Conservation (phyloP, 2,329 filamentous ascomycete genomes). For the Paecilomyces niveus region DNA sequence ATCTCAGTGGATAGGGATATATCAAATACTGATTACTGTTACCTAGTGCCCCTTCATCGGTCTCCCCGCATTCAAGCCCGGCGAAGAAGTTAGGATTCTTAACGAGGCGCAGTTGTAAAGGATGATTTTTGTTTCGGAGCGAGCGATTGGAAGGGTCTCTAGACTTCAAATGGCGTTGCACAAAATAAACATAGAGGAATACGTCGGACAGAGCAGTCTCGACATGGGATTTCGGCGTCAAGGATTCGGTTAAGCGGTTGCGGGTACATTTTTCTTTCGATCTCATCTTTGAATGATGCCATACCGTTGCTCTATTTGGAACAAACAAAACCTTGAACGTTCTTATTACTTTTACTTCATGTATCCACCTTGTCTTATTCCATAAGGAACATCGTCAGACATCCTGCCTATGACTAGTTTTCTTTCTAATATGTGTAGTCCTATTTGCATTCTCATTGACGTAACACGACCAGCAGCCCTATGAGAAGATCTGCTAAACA, state of each 20-base stretch:
- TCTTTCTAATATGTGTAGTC: not conserved
- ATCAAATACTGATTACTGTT: constrained; percentile 5
- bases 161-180: not conserved
- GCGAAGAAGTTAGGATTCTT: constrained; percentile 82
- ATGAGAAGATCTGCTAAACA: no score
- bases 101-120: constrained; percentile 49
- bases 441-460: not conserved
- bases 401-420: not conserved
- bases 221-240: not conserved
- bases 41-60: constrained; percentile 72
- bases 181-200: not conserved
- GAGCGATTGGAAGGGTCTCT: constrained; percentile 1
- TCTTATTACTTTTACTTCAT: not conserved
- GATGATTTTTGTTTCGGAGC: not conserved
- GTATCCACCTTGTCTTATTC: not conserved
- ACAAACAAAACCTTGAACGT: not conserved
- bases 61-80: constrained; percentile 91
- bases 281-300: not conserved
- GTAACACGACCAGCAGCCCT: not conserved
- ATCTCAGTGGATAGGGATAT: not conserved
- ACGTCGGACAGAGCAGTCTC: not conserved
- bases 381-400: not conserved
- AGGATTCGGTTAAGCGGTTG: not conserved
- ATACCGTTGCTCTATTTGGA: not conserved
- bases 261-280: not conserved